Conservation (phyloP, 2,329 filamentous ascomycete genomes). For the Diplodia intermedia region DNA sequence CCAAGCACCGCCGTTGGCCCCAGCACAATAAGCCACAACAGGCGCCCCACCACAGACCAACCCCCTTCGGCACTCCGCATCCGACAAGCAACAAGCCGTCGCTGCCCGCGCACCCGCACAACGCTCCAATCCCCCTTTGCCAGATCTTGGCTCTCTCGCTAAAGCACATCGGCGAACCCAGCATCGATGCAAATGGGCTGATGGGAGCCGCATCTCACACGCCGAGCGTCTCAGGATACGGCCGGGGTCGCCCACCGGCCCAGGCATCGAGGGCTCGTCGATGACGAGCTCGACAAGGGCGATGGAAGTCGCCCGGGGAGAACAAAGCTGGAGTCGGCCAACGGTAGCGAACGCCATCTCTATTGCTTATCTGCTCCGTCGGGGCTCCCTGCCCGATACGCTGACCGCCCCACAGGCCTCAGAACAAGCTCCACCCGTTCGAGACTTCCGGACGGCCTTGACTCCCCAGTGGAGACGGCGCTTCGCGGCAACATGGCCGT, state of each 20-base stretch:
- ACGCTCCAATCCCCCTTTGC: constrained; percentile 4
- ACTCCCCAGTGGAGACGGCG: background rate
- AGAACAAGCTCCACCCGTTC: background rate
- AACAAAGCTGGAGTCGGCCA: background rate
- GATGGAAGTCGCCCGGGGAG: no score
- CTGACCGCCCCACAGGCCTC: background rate
- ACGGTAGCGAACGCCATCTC: constrained; percentile 9
- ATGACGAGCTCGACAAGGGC: background rate
- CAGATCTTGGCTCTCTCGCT: constrained; percentile 19
- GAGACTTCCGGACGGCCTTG: background rate
- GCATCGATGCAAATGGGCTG: constrained; percentile 7
- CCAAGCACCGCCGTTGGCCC: constrained; percentile 17
- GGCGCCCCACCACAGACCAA: background rate
- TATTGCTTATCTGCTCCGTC: constrained; percentile 17
- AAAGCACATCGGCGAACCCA: constrained; percentile 6
- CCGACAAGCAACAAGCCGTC: background rate
- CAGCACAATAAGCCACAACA: constrained; percentile 1
- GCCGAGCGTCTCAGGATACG: constrained; percentile 21
- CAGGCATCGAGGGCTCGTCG: constrained; percentile 1
- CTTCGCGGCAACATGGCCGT: background rate
- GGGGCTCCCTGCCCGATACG: background rate
- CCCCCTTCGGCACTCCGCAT: constrained; percentile 26
- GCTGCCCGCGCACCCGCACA: constrained; percentile 4
- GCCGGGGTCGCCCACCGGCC: background rate
- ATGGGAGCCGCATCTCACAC: constrained; percentile 19